phyloP scores from a whole-genome alignment of 495 filamentous ascomycete species.

The Hyphodiscus hymeniophilus region DNA sequence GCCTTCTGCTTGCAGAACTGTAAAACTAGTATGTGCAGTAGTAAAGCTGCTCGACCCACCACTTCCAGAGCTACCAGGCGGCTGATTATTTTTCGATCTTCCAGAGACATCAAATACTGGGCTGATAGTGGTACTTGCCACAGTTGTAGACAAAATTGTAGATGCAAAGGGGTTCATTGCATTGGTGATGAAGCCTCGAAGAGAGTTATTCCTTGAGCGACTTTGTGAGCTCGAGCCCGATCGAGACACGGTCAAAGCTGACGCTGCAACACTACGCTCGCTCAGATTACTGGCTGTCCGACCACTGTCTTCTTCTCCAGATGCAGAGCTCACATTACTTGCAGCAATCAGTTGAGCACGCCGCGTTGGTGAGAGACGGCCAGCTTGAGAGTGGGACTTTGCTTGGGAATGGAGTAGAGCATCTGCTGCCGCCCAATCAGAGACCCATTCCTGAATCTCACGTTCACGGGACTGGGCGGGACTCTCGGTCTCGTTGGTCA shows the following conservation, averaged over 20 bases:
- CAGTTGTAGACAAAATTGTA: constrained; percentile 3
- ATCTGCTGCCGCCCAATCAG: constrained; percentile 49
- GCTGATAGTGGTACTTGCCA: constrained; percentile 7
- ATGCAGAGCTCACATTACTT: constrained; percentile 9
- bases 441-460: constrained; percentile 54
- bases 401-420: constrained; percentile 30
- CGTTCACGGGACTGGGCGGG: constrained; percentile 17
- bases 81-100: background rate
- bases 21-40: constrained; percentile 58
- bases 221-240: constrained; percentile 17
- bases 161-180: constrained; percentile 17
- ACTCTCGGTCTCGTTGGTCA: constrained; percentile 7
- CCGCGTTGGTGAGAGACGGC: constrained; percentile 16
- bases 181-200: constrained; percentile 20
- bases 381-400: constrained; percentile 11
- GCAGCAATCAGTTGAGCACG: constrained; percentile 16
- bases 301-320: constrained; percentile 37
- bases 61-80: constrained; percentile 22
- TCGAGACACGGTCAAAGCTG: constrained; percentile 6
- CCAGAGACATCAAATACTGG: constrained; percentile 12
- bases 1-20: constrained; percentile 55
- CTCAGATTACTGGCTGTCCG: constrained; percentile 51
- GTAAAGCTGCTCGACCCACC: constrained; percentile 30
- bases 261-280: constrained; percentile 27
- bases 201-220: constrained; percentile 18